Base-by-base conservation (phyloP, 306 rosid species). In the Castanea mollissima region DNA sequence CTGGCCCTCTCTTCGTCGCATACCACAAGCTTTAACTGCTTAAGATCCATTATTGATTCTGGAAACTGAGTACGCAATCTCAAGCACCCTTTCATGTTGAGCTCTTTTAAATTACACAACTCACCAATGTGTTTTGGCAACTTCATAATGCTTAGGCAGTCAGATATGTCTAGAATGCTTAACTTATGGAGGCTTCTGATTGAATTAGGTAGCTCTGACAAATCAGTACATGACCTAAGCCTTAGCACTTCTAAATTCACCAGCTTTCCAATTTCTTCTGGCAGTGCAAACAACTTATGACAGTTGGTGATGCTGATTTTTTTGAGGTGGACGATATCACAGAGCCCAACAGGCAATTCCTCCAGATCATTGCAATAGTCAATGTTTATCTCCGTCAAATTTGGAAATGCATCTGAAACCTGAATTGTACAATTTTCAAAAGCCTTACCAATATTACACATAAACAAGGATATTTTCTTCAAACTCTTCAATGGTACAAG, bases 101-200 rank as follows among this genome's bases (percentile, higher is more conserved):
- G 68, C 79, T 80, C 87, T 69, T 63, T 55, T 68, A 93, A 80
- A 29, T 71, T 32, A 19, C 4, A 0, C 35, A 93, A 60, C 55
- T 77, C 73, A 2, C 93, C 92, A 1, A 93, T 76, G 19, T 84
- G 60, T 70, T 86, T 86, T 1, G 98, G 94, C 55, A 91, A 78
- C 6, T 20, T 69, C 68, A 49, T 3, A 60, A 91, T 78, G 76
- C 89, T 86, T 72, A 70, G 67, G 76, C 94, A 93, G 16, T 79
- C 71, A 38, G 91, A 87, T 58, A 93, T 78, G 77, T 93, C 97
- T 4, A 93, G 88, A 79, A 74, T 63, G 0, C 74, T 51, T n/a
- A 91, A 76, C 35, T 55, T 76, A 0, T 18, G 20, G 32, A 93
- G 90, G 18, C 56, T 71, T 25, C 56, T 29, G 16, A 75, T 74